These are phyloP conservation scores for Helminthosporium solani DNA, from an alignment of 2,329 filamentous ascomycete genomes.

Conservation along the genomic window DNA sequence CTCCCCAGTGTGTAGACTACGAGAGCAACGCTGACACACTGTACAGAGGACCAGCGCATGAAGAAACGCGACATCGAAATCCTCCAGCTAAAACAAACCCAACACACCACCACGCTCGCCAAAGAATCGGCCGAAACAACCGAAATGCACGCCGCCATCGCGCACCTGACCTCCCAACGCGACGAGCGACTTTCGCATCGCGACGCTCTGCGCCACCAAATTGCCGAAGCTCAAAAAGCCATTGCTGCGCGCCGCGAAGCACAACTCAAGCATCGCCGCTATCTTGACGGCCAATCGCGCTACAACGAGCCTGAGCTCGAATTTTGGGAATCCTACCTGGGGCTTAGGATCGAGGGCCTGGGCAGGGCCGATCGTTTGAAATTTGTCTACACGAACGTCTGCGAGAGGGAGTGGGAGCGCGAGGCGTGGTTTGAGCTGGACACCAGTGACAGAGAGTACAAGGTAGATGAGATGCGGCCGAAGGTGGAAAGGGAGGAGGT, in stretches of 20 bases:
- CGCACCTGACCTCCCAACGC: conserved; percentile 56
- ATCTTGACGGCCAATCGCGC: conserved; percentile 78
- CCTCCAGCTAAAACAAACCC: conserved; percentile 67
- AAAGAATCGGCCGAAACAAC: conserved; percentile 74
- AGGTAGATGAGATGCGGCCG: conserved; percentile 76
- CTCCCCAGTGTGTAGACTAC: too few species aligned
- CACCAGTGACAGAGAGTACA: conserved; percentile 79
- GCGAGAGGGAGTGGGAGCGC: conserved; percentile 82
- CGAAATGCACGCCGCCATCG: conserved; percentile 63
- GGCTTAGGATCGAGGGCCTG: conserved; percentile 84
- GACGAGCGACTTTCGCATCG: conserved; percentile 57
- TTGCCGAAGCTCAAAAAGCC: conserved; percentile 65
- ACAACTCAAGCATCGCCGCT: conserved; percentile 69
- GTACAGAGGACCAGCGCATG: conserved; percentile 83
- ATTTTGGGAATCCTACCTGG: conserved; percentile 93
- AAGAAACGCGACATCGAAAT: conserved; percentile 87
- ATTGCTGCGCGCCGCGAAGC: conserved; percentile 71
- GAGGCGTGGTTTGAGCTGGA: conserved; percentile 94
- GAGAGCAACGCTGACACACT: conserved; percentile 8
- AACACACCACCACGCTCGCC: conserved; percentile 70
- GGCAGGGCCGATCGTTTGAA: conserved; percentile 82
- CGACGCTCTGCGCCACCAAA: conserved; percentile 58
- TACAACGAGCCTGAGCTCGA: conserved; percentile 92
- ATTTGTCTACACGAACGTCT: conserved; percentile 84
- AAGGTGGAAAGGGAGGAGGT: conserved; percentile 78